A percentile compares a stretch with the other conserved stretches of the same genome.
These are phyloP conservation scores for Pinus albicaulis DNA, from an alignment of 75 land plant genomes.

Conservation along the genomic window DNA sequence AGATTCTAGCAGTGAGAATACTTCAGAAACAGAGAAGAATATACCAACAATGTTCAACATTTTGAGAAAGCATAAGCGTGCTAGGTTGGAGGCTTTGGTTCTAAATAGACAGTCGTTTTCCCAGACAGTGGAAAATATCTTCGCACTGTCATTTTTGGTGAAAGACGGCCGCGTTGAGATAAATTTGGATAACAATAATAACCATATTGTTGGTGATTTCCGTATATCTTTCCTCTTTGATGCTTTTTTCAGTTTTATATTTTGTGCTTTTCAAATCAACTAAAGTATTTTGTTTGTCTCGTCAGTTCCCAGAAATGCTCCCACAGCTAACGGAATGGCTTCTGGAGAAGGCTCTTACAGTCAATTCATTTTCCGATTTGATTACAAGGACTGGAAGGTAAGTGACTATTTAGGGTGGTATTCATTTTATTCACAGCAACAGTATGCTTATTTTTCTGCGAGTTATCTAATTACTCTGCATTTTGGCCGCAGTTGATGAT, in stretches of 20 bases:
- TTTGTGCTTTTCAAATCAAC: too few species aligned
- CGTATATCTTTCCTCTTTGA: not conserved
- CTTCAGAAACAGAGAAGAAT: conserved; percentile 76
- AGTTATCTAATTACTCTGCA: not conserved
- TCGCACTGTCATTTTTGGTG: conserved; percentile 85
- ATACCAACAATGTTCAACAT: conserved; percentile 77
- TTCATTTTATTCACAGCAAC: not conserved
- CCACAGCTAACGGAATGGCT: conserved; percentile 29
- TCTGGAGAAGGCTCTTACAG: conserved; percentile 39
- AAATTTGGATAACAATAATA: conserved; percentile 42
- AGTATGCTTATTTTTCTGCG: not conserved
- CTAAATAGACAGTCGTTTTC: conserved; percentile 79
- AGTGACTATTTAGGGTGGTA: not conserved
- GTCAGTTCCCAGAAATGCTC: conserved; percentile 83
- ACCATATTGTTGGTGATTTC: conserved; percentile 59
- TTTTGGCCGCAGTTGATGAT: conserved; percentile 6
- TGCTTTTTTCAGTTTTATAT: not conserved
- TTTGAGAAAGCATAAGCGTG: conserved; percentile 40
- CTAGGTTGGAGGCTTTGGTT: conserved; percentile 61
- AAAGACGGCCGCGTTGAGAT: conserved; percentile 90
- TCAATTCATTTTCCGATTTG: conserved; percentile 78
- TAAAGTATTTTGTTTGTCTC: not conserved
- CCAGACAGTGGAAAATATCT: conserved; percentile 92
- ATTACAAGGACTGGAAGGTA: conserved; percentile 80
- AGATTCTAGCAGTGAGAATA: conserved; percentile 29